These are phyloP conservation scores for Fereydounia khargensis DNA, from an alignment of 1,284 basidiomycete genomes.

Conservation along the genomic window DNA sequence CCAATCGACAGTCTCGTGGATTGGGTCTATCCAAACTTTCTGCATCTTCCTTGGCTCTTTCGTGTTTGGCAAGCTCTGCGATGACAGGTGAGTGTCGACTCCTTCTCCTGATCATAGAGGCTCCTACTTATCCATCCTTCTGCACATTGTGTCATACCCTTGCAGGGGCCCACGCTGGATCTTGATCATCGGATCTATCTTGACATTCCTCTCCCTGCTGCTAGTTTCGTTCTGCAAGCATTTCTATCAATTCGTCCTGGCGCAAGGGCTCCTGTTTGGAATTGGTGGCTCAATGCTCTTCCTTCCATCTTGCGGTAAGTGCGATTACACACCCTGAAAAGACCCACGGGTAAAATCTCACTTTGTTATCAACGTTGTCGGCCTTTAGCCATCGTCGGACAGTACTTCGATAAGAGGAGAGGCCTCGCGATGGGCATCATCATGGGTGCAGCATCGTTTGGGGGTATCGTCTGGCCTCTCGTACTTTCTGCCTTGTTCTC, in stretches of 20 bases:
- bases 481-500: constrained; percentile 17
- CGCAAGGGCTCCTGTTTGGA: constrained; percentile 20
- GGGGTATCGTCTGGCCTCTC: constrained; percentile 30
- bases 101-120: no score
- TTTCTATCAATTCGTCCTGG: constrained; percentile 14
- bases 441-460: constrained; percentile 25
- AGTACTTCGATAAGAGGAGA: constrained; percentile 28
- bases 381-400: constrained; percentile 25
- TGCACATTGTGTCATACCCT: background rate
- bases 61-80: constrained; percentile 29
- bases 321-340: no score
- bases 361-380: no score
- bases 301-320: constrained; percentile 24
- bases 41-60: constrained; percentile 22
- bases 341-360: no score
- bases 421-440: constrained; percentile 27
- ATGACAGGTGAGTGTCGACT: constrained; percentile 6
- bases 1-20: constrained; percentile 20
- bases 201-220: constrained; percentile 26
- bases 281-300: constrained; percentile 31
- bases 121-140: no score
- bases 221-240: constrained; percentile 18
- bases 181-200: constrained; percentile 11
- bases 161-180: constrained; percentile 11
- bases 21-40: constrained; percentile 29